phyloP scores from a whole-genome alignment of 176 grass and related monocot genomes.

The Ananas comosus region DNA sequence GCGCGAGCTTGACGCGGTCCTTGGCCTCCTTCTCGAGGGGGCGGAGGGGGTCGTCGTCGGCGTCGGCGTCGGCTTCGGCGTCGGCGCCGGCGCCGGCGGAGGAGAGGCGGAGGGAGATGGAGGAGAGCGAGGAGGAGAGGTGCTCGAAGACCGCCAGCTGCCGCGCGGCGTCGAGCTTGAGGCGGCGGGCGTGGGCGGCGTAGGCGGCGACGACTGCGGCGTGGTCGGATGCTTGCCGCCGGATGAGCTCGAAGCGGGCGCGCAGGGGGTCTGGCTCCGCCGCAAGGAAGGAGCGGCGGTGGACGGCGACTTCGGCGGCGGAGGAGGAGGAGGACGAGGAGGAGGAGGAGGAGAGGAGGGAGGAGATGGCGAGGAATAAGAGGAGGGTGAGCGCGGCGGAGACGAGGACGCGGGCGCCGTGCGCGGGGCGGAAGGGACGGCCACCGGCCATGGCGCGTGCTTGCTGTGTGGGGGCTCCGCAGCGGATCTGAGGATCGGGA shows the following conservation, averaged over 20 bases:
- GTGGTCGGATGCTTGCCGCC: conserved; percentile 65
- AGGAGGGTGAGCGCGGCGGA: conserved; percentile 22
- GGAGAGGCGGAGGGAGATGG: conserved; percentile 8
- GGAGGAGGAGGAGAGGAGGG: conserved; percentile 33
- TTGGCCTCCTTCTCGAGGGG: conserved; percentile 72
- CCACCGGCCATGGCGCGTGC: conserved; percentile 48
- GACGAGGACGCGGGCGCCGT: conserved; percentile 20
- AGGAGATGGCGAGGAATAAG: conserved; percentile 41
- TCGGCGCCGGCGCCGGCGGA: no score
- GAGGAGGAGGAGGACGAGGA: no score
- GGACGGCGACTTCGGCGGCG: conserved; percentile 16
- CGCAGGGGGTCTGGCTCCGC: conserved; percentile 17
- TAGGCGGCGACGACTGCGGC: conserved; percentile 67
- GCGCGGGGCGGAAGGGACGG: conserved; percentile 36
- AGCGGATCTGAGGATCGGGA: not conserved
- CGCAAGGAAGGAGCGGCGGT: not conserved
- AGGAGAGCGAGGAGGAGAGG: conserved; percentile 39
- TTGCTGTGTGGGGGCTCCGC: not conserved
- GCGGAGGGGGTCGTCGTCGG: conserved; percentile 37
- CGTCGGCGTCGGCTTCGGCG: not conserved
- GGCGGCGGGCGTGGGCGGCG: conserved; percentile 55
- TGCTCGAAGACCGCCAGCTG: conserved; percentile 58
- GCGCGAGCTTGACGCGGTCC: conserved; percentile 63
- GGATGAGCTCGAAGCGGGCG: conserved; percentile 41
- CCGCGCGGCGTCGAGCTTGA: conserved; percentile 55